Evolutionary conservation across 352 stramenopile species (phyloP), one percentile per base, ranked within the genome.

Genomic region (Globisporangium megalacanthum): DNA sequence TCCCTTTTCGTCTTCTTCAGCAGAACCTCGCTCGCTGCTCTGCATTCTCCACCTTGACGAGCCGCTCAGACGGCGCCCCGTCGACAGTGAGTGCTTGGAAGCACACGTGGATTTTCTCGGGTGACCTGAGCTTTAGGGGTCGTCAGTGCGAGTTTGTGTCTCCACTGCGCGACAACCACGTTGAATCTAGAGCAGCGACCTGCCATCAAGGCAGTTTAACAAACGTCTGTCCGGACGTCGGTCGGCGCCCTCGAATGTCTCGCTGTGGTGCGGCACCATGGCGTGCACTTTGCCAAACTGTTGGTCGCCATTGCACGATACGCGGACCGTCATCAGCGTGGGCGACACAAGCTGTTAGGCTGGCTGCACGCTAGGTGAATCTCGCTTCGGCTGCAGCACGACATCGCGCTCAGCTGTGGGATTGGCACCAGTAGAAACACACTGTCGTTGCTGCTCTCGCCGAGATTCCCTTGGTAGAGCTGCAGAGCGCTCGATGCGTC

Each of bases 271-370:
- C 29, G 87, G 62, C 0, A 68, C 73, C 3, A 79, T 51, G 1
- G 80, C 66, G 0, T 62, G 66, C 6, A 69, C 55, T 46, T 64
- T 66, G 2, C 73, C 71, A 42, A 77, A 90, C 65, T 90, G 80
- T 4, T 72, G 68, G 0, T 77, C 80, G 4, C 77, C 78, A 58
- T 90, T 90, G 20, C 86, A 56, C 14, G 80, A 90, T 0, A 88
- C 63, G 25, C 67, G 65, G 25, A 88, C 69, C 1, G 65, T 46
- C 5, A 77, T 88, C n/a, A 86, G 64, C 5, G 77, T 77, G 58
- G 88, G 88, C 41, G 77, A 58, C 58, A 89, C n/a, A n/a, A n/a
- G n/a, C n/a, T 73, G 61, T 89, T 89, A 5, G 75, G 54, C 20
- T 75, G 80, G 8, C 63, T 87, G 56, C 77, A 88, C n/a, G n/a